Evolutionary conservation across 2,329 filamentous ascomycete genomes (phyloP).

Genomic region (Apiospora malaysiana): DNA sequence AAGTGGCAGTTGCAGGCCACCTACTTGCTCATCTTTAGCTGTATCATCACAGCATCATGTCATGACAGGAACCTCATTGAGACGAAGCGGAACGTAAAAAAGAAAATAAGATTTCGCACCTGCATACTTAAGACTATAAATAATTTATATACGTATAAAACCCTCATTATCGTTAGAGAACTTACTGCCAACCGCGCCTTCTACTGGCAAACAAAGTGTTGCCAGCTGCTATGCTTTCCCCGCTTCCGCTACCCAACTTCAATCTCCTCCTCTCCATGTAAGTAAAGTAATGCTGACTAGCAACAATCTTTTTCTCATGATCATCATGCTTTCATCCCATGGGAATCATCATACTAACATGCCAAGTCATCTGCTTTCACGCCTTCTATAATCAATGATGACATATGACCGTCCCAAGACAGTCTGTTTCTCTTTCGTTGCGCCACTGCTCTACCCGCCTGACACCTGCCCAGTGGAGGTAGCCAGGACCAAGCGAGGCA

Average conservation of each 20-base stretch:
- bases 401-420: background rate
- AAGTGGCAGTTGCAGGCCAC: background rate
- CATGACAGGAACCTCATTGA: background rate
- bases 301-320: constrained; percentile 18
- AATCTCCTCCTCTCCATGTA: constrained; percentile 15
- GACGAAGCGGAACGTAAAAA: background rate
- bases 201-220: background rate
- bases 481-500: constrained; percentile 9
- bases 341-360: constrained; percentile 16
- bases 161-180: constrained; percentile 18
- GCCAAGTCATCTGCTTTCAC: constrained; percentile 11
- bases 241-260: background rate
- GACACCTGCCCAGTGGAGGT: constrained; percentile 5
- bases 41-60: no score
- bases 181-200: background rate
- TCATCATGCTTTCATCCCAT: constrained; percentile 16
- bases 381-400: background rate
- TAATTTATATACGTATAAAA: constrained; percentile 15
- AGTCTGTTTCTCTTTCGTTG: background rate
- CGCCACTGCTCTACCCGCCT: background rate
- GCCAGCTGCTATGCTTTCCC: background rate
- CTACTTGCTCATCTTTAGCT: no score
- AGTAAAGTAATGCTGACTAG: constrained; percentile 18
- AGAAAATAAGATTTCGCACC: constrained; percentile 9
- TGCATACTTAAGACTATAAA: constrained; percentile 18